Evolutionary conservation across 2,329 filamentous ascomycete species (phyloP).

Genomic region (Colletotrichum scovillei): DNA sequence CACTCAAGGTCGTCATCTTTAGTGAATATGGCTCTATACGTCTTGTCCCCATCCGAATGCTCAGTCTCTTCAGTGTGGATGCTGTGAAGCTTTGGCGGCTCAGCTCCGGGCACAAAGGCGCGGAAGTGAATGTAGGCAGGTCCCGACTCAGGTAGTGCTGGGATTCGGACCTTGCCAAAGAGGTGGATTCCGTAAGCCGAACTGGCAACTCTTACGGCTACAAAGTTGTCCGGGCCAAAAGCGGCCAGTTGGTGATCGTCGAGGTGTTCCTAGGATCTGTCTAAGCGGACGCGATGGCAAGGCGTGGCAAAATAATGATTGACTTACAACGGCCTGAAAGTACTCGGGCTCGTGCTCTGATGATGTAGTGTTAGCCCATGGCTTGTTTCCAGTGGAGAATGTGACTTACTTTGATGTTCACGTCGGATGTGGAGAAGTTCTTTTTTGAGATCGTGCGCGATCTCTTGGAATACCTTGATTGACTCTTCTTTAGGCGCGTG

Average conservation of each 20-base stretch:
- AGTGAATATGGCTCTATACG: constrained; percentile 58
- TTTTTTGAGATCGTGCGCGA: constrained; percentile 63
- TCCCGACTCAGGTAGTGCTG: constrained; percentile 49
- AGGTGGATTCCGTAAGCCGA: constrained; percentile 61
- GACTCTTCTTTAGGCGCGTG: constrained; percentile 64
- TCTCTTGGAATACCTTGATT: constrained; percentile 59
- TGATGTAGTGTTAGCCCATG: not conserved
- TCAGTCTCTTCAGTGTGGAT: constrained; percentile 60
- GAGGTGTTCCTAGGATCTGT: constrained; percentile 42
- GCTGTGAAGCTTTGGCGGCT: constrained; percentile 55
- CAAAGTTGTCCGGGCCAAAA: constrained; percentile 53
- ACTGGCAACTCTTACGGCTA: constrained; percentile 55
- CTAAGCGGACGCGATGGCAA: constrained; percentile 10
- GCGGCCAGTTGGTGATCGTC: constrained; percentile 51
- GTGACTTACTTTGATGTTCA: constrained; percentile 54
- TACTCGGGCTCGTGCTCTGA: constrained; percentile 66
- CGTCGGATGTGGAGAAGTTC: constrained; percentile 61
- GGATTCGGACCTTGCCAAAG: constrained; percentile 61
- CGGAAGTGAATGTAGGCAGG: constrained; percentile 60
- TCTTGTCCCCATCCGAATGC: constrained; percentile 53
- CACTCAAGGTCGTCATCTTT: constrained; percentile 59
- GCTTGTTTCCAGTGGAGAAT: not conserved
- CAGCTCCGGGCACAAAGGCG: constrained; percentile 50
- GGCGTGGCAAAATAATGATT: too few species aligned
- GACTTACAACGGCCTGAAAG: constrained; percentile 60